Percentiles rank a stretch among this genome's conserved stretches.
Conservation (phyloP, 345 rosid species). For the Syzygium grande region DNA sequence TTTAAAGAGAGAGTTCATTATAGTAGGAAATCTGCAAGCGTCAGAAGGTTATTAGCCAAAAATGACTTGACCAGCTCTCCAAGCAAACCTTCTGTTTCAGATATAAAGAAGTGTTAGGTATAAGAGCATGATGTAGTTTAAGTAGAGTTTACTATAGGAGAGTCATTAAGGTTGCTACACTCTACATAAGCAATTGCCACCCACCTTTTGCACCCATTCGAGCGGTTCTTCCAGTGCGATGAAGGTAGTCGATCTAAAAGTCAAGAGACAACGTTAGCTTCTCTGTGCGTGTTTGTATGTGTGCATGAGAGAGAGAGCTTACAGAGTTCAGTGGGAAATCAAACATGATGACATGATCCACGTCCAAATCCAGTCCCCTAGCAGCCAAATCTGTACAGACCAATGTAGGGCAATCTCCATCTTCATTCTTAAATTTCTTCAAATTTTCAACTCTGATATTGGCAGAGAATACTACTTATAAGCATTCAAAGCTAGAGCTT, state of each 20-base stretch:
- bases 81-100: neutral
- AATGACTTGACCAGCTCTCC: neutral
- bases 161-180: neutral
- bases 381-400: slow-evolving; percentile 98
- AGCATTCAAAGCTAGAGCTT: neutral
- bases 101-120: neutral
- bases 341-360: slow-evolving; percentile 90
- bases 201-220: slow-evolving; percentile 98
- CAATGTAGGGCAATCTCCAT: slow-evolving; percentile 86
- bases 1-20: neutral
- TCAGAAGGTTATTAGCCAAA: neutral
- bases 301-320: slow-evolving; percentile 5
- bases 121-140: neutral
- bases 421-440: slow-evolving; percentile 78
- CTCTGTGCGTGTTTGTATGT: neutral
- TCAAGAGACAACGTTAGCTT: slow-evolving; percentile 1
- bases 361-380: slow-evolving; percentile 83
- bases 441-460: slow-evolving; percentile 69
- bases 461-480: neutral
- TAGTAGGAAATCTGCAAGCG: neutral
- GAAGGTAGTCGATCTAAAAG: slow-evolving; percentile 86
- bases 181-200: neutral
- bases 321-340: slow-evolving; percentile 91
- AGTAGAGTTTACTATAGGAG: neutral
- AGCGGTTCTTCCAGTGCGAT: slow-evolving; percentile 95